These are phyloP conservation scores for Limonium bicolor DNA, from an alignment of 148 eudicot species.

Conservation along the genomic window DNA sequence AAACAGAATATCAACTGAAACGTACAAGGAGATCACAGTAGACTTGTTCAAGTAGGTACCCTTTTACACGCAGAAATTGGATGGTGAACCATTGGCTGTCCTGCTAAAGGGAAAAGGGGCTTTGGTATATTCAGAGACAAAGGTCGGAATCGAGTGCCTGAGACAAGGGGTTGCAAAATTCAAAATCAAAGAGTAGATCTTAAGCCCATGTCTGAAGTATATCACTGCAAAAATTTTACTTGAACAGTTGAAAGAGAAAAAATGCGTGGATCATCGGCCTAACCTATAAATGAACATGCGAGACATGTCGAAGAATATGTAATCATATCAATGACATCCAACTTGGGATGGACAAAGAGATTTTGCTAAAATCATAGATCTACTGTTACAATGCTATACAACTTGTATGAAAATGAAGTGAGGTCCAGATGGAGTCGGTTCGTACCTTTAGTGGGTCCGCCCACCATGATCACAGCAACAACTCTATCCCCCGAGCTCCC, in stretches of 20 bases:
- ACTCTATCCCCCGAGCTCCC: constrained; percentile 62
- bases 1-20: background rate
- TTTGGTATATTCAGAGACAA: constrained; percentile 77
- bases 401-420: too few species aligned
- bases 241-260: too few species aligned
- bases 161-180: background rate
- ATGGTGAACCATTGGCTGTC: constrained; percentile 97
- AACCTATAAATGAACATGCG: too few species aligned
- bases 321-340: too few species aligned
- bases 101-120: constrained; percentile 93
- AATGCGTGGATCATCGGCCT: too few species aligned
- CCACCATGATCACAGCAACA: constrained; percentile 96
- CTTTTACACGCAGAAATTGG: constrained; percentile 87
- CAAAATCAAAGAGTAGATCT: too few species aligned
- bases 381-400: too few species aligned
- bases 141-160: constrained; percentile 88
- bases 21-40: background rate
- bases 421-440: background rate
- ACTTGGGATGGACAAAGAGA: too few species aligned
- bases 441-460: constrained; percentile 93
- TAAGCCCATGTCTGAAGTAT: too few species aligned
- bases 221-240: too few species aligned
- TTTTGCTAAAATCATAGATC: too few species aligned
- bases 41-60: constrained; percentile 45
- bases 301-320: too few species aligned